Evolutionary conservation across 176 grass and related monocot genomes (phyloP).

Genomic region (Aegilops tauschii): DNA sequence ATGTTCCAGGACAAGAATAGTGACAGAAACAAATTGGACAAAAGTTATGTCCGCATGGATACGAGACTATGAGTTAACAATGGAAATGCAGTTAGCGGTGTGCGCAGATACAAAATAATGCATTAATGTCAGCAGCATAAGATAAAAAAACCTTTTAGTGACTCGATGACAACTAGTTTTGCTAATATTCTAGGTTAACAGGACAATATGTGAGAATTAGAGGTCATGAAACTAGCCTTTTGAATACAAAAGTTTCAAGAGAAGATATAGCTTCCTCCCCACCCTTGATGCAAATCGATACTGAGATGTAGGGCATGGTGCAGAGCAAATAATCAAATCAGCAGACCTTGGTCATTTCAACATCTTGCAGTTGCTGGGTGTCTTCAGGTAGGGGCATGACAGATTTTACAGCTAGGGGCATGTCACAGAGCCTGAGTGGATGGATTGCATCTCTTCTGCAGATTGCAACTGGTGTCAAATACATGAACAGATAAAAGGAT

Average conservation of each 20-base stretch:
- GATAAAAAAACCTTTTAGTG: neutral
- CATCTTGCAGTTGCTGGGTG: no score
- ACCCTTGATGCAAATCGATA: neutral
- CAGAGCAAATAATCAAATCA: neutral
- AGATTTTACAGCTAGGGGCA: no score
- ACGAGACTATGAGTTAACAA: neutral
- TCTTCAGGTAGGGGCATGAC: neutral
- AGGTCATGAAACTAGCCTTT: neutral
- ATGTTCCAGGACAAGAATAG: conserved; percentile 25
- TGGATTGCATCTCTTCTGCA: no score
- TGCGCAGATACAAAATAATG: neutral
- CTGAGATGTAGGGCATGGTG: no score
- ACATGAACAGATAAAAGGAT: no score
- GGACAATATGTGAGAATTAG: neutral
- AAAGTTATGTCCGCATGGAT: neutral
- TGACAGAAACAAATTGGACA: conserved; percentile 6
- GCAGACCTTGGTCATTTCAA: neutral
- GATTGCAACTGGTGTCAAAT: no score
- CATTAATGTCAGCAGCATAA: neutral
- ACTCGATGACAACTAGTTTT: neutral
- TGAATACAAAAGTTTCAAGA: neutral
- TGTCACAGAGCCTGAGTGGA: no score
- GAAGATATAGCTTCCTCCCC: neutral
- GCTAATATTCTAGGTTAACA: neutral
- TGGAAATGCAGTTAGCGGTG: neutral